Evolutionary conservation across 805 yeast genomes (phyloP), one percentile per base, ranked within the genome.

Genomic region (Torulaspora gathmanii): DNA sequence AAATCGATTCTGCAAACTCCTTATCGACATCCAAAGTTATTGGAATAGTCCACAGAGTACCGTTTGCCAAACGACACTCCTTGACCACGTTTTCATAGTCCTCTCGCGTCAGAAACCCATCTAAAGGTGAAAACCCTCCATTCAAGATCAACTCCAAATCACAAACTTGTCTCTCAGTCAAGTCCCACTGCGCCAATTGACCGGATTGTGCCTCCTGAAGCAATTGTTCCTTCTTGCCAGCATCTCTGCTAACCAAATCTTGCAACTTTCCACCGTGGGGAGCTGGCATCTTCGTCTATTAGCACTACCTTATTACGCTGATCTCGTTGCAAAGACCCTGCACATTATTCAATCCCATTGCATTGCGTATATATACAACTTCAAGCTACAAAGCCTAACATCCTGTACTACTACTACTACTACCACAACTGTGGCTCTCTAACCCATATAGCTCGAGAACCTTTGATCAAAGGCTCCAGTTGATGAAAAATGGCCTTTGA

Each of bases 231-330:
- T 76, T 80, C 53, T 76, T 79, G 31, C 78, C 64, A 27, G 80
- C 77, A 65, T 90, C 98, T 69, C 98, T 82, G 44, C 81, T 79
- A 46, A 89, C 75, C 50, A 90, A 75, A 65, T 90, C 98, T 68
- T 90, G 83, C 54, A 90, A 78, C 44, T 73, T 72, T 58, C 96
- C 96, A 63, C 97, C 98, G 77, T 91, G 97, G 47, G 98, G 96
- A 58, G 80, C 69, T 47, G 83, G 82, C 86, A 82, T 82, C 40
- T 22, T 47, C 6, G 6, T 20, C 23, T 20, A 20, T 5, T 5
- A 20, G 6, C 6, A 20, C 23, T 20, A 20, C 6, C 23, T 20
- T 20, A 6, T 20, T 20, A 20, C 23, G 23, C 23, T 13, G 19
- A 20, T 8, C 33, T 11, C 33, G 8, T 10, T 4, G 3, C n/a